A percentile compares a stretch with the other conserved stretches of the same genome.
Conservation (phyloP, 345 rosid species). For the Syzygium jambos region DNA sequence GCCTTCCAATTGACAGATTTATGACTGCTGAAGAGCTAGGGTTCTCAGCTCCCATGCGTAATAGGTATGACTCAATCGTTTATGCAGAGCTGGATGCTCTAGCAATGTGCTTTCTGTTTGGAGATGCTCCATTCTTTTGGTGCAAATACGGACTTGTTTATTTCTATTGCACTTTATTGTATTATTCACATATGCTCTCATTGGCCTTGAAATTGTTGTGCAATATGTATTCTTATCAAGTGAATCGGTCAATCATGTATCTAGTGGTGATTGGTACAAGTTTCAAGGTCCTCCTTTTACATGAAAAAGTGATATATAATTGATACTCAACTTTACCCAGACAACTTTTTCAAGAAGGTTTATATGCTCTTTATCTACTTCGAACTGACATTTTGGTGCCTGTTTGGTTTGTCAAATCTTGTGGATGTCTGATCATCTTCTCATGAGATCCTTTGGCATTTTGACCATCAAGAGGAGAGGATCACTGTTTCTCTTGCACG, state of each 20-base stretch:
- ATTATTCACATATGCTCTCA: neutral
- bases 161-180: neutral
- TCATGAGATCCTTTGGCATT: neutral
- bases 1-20: constrained; percentile 85
- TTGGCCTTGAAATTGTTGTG: neutral
- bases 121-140: neutral
- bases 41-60: constrained; percentile 82
- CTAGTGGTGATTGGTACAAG: neutral
- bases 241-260: neutral
- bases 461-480: neutral
- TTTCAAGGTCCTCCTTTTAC: neutral
- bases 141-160: neutral
- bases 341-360: neutral
- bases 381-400: neutral
- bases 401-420: neutral
- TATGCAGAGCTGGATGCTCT: neutral
- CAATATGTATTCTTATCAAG: neutral
- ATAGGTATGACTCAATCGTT: constrained; percentile 46
- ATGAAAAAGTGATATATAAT: neutral
- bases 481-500: neutral
- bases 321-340: neutral
- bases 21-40: constrained; percentile 72
- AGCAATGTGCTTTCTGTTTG: neutral
- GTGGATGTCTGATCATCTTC: neutral
- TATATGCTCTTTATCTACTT: neutral